These are phyloP conservation scores for Tetragonia tetragonoides DNA, from an alignment of 148 eudicot genomes.

Conservation along the genomic window DNA sequence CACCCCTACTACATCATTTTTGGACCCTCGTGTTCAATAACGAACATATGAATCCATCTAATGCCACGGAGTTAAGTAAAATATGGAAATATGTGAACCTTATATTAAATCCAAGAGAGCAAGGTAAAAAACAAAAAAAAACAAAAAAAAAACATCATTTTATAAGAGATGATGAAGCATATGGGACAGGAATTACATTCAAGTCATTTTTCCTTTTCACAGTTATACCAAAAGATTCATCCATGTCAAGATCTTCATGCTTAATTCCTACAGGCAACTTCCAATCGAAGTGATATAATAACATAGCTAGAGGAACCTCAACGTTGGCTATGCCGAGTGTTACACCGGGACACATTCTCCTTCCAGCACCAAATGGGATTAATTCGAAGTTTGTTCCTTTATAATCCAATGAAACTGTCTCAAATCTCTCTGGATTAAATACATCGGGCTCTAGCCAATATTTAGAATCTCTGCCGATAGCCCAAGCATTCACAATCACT, in stretches of 20 bases:
- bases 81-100: too few relatives aligned
- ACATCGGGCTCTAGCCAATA: background rate
- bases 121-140: too few relatives aligned
- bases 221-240: too few relatives aligned
- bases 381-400: background rate
- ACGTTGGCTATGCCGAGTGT: background rate
- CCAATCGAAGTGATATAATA: conserved; percentile 18
- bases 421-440: background rate
- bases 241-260: too few relatives aligned
- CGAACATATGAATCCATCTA: too few relatives aligned
- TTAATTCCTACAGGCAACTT: background rate
- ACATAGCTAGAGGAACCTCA: too few relatives aligned
- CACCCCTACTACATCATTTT: too few relatives aligned
- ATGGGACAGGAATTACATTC: too few relatives aligned
- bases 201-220: background rate
- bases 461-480: background rate
- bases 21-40: too few relatives aligned
- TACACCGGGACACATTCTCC: background rate
- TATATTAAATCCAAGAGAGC: background rate
- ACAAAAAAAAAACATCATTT: background rate
- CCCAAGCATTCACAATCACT: background rate
- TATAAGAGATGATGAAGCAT: background rate
- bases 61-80: too few relatives aligned
- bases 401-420: background rate
- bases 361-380: background rate